Conservation (phyloP, 768 basidiomycete species). For the Mycena polygramma region DNA sequence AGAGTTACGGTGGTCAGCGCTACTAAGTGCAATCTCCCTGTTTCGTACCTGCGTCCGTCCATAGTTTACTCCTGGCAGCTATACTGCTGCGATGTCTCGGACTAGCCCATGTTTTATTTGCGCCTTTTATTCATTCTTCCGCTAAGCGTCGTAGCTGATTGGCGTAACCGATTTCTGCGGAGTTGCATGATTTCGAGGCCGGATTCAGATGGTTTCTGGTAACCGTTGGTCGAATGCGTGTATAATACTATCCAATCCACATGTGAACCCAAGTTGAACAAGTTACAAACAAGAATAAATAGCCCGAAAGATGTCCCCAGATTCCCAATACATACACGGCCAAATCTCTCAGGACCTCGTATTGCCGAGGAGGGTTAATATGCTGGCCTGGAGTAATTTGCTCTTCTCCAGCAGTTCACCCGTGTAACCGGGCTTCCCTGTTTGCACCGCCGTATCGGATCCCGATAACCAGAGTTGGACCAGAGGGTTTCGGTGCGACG, state of each 20-base stretch:
- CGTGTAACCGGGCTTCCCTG: neutral
- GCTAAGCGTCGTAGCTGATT: neutral
- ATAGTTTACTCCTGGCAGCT: no score
- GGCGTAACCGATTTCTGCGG: no score
- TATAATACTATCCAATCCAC: no score
- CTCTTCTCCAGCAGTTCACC: neutral
- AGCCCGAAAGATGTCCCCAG: neutral
- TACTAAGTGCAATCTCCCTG: constrained; percentile 21
- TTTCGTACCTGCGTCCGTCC: constrained; percentile 1
- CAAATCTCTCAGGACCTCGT: neutral
- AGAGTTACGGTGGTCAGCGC: constrained; percentile 41
- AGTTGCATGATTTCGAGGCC: no score
- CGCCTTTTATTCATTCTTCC: no score
- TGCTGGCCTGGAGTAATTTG: constrained; percentile 3
- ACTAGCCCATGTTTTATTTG: neutral
- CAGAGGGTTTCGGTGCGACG: constrained; percentile 46
- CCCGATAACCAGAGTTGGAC: constrained; percentile 49
- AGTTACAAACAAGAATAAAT: neutral
- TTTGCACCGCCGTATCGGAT: neutral
- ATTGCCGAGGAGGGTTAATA: neutral
- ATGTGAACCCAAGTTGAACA: neutral
- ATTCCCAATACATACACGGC: neutral
- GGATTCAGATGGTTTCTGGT: no score
- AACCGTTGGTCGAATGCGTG: no score
- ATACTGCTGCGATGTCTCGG: no score